Evolutionary conservation across 2,329 filamentous ascomycete genomes (phyloP), one percentile per base, ranked within the genome.

Genomic region (Claviceps pazoutovae): DNA sequence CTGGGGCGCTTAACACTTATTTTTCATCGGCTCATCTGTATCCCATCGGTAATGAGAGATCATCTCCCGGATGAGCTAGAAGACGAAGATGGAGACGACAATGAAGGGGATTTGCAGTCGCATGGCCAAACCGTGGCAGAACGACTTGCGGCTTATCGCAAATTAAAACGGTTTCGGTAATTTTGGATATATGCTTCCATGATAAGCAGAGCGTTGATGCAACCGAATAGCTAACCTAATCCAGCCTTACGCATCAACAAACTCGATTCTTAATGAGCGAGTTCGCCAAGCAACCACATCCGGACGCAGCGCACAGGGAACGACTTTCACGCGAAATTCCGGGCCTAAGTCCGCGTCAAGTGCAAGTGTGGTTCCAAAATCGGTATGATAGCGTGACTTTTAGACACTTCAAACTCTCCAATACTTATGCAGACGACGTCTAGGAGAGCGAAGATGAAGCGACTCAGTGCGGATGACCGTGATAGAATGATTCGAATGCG

Each of bases 341-440:
- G 36, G 91, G 90, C 1, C 71, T 97, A 48, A 95, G 87, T 61
- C 88, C 90, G 39, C 81, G 90, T 55, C 90, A 97, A 65, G 91
- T 97, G 23, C 90, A 97, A 67, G 90, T 97, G 48, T 97, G 90
- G 91, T 97, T 97, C 69, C 90, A 97, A 68, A 97, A 97, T 69
- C 81, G 90, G 90, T 95, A 77, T 60, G 76, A 37, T 19, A 46
- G 19, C 4, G 14, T 19, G 26, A 23, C 3, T 37, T 16, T 36
- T 19, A 47, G 21, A 30, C 17, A 46, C 36, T 16, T 2, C 16
- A 36, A 4, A 9, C 26, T 14, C 21, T 41, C 13, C 16, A 21
- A 46, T 16, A 43, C 36, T 45, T 11, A 52, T 19, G 8, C 21
- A 26, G 16, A 45, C 36, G 8, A 16, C 21, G 7, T 26, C 30